Base-by-base conservation (phyloP, 805 yeast species). In the Monosporozyma yasuniensis region DNA sequence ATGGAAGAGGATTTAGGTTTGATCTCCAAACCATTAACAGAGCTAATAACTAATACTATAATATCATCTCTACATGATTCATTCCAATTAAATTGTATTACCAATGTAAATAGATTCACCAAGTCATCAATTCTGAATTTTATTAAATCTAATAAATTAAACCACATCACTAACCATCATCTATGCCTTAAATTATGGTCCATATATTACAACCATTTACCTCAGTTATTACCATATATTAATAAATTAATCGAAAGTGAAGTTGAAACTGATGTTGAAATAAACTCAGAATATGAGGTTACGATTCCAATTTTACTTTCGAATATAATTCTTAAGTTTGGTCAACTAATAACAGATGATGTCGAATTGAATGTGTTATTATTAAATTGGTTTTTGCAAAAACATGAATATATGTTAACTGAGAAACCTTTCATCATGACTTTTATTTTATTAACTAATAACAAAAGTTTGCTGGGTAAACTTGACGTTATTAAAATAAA, bases 371-470 rank as follows among this genome's bases (percentile, higher is more conserved):
- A 39, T 21, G 21, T 5, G 22, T 14, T 39, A 6, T 21, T 39
- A 21, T 11, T 39, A 5, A 14, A 21, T 5, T 39, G 27, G 28
- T 44, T 30, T 32, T 8, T 32, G 4, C 12, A 19, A 21, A 21
- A 44, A 21, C 18, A 21, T 30, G 12, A 21, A 14, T 14, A 12
- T 32, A 16, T n/a, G 12, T 9, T 19, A 3, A 18, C 25, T 8
- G 42, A 44, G 22, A 23, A n/a, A 12, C 12, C 22, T 14, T 44
- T 23, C 9, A 10, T 16, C 7, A 22, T 32, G 34, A 38, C 48
- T 4, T 46, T 38, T n/a, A 38, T 46, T n/a, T 10, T 39, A 18
- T n/a, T 46, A 27, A 27, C 48, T 4, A 46, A 46, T 14, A 14
- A 30, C 7, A 19, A 19, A 19, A 11, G 42, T 39, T 14, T 39